phyloP scores from a whole-genome alignment of 2,329 filamentous ascomycete species.

The Cladosporium sp. region DNA sequence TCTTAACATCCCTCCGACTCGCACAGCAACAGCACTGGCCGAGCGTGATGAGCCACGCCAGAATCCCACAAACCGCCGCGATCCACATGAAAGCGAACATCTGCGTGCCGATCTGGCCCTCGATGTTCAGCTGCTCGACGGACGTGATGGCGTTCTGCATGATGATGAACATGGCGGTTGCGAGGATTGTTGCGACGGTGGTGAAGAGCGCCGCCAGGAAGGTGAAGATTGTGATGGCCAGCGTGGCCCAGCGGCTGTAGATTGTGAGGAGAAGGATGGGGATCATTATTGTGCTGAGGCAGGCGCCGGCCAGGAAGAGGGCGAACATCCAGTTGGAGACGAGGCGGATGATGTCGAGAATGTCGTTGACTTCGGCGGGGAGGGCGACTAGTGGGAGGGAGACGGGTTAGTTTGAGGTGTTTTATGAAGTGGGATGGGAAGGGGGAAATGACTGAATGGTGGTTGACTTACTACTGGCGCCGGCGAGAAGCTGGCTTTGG shows the following conservation, averaged over 20 bases:
- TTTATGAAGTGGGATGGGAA: not conserved
- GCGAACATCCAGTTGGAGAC: constrained; percentile 85
- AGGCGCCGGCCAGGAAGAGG: constrained; percentile 70
- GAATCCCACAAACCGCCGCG: constrained; percentile 60
- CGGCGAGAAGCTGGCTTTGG: constrained; percentile 71
- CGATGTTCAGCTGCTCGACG: constrained; percentile 72
- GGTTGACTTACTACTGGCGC: constrained; percentile 63
- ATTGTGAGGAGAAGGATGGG: constrained; percentile 56
- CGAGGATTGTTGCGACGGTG: constrained; percentile 67
- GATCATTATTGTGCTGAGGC: constrained; percentile 69
- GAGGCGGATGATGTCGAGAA: constrained; percentile 68
- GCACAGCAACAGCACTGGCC: constrained; percentile 75
- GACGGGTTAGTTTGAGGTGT: constrained; percentile 21
- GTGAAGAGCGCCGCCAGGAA: constrained; percentile 65
- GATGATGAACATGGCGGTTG: constrained; percentile 78
- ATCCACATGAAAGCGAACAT: constrained; percentile 94
- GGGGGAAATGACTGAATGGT: constrained; percentile 1
- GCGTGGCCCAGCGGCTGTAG: constrained; percentile 52
- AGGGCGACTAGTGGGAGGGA: constrained; percentile 58
- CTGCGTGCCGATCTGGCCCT: constrained; percentile 61
- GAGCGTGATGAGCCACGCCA: constrained; percentile 68
- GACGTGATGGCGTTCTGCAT: constrained; percentile 71
- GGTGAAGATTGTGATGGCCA: constrained; percentile 65
- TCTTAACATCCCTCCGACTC: constrained; percentile 50
- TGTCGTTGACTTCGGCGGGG: constrained; percentile 66